phyloP scores from a whole-genome alignment of 306 rosid species.

The Lablab purpureus region DNA sequence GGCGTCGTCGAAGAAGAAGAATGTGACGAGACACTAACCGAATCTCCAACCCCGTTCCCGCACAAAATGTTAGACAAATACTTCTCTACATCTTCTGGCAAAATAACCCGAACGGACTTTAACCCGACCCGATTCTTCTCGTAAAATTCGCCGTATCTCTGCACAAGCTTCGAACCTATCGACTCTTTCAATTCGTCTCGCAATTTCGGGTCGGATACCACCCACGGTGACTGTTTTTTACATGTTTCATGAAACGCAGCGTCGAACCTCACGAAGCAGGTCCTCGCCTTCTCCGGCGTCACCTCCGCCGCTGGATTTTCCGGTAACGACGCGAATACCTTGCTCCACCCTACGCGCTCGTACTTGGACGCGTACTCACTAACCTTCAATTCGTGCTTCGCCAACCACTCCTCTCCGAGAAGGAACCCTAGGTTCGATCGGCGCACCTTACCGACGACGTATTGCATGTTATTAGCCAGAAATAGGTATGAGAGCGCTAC shows the following conservation, averaged over 20 bases:
- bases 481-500: conserved; percentile 79
- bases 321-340: conserved; percentile 65
- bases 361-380: conserved; percentile 66
- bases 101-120: conserved; percentile 41
- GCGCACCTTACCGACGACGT: conserved; percentile 71
- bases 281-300: conserved; percentile 55
- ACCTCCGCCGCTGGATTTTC: conserved; percentile 61
- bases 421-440: conserved; percentile 59
- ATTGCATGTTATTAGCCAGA: conserved; percentile 80
- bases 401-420: conserved; percentile 71
- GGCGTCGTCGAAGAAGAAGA: conserved; percentile 45
- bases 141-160: conserved; percentile 53
- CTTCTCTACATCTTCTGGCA: conserved; percentile 67
- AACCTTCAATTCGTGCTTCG: conserved; percentile 67
- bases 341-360: conserved; percentile 72
- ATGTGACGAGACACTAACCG: conserved; percentile 53
- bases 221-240: conserved; percentile 67
- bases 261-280: conserved; percentile 53
- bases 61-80: conserved; percentile 63
- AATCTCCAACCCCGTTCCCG: conserved; percentile 60
- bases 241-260: conserved; percentile 61
- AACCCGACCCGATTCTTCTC: conserved; percentile 55
- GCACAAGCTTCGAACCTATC: conserved; percentile 57
- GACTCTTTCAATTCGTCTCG: conserved; percentile 65
- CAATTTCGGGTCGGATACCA: conserved; percentile 62